These are phyloP conservation scores for Nicotiana knightiana DNA, from an alignment of 257 asterid species.

Conservation along the genomic window DNA sequence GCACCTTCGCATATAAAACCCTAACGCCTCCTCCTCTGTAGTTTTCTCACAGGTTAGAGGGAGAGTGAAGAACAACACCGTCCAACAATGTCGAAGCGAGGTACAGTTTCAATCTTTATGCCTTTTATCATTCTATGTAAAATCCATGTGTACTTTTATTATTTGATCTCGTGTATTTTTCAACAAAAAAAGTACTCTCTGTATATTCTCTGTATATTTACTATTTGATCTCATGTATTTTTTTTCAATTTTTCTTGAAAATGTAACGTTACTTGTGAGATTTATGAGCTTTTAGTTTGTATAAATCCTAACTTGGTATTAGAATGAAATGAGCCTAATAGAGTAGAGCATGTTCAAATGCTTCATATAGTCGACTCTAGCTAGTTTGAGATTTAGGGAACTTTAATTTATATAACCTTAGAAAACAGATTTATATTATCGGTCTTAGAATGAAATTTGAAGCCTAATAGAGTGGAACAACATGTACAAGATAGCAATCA, in stretches of 20 bases:
- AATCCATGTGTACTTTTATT: not conserved
- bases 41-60: not conserved
- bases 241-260: too few species aligned
- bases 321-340: not conserved
- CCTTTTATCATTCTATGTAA: not conserved
- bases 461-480: not conserved
- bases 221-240: not conserved
- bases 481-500: not conserved
- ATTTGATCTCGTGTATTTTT: not conserved
- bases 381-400: too few species aligned
- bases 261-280: not conserved
- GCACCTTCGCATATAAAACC: not conserved
- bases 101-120: slow-evolving; percentile 1
- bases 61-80: not conserved
- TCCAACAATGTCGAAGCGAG: slow-evolving; percentile 63
- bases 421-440: too few species aligned
- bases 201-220: too few species aligned
- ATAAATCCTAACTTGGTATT: not conserved
- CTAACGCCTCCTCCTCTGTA: not conserved
- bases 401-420: too few species aligned
- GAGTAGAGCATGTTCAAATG: not conserved
- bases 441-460: not conserved
- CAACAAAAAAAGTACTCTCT: too few species aligned
- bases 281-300: too few species aligned
- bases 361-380: not conserved